Base-by-base conservation (phyloP, 306 rosid genomes). In the Sesbania bispinosa region DNA sequence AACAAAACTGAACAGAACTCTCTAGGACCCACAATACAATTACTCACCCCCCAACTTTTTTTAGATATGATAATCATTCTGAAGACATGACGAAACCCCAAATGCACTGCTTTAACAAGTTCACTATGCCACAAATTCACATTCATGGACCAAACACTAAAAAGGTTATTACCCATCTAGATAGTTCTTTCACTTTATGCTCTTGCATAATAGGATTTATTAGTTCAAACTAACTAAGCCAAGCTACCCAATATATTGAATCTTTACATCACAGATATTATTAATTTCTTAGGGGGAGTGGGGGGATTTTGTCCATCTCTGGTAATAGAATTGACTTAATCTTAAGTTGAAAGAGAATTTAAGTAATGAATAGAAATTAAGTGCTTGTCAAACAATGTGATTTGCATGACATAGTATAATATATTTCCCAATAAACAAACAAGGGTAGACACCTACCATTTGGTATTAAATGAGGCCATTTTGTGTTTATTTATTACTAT, bases 21-120 rank as follows among this genome's bases (percentile, higher is more conserved):
- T 60, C 41, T 36, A 59, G 61, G 81, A 59, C 77, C 77, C 71
- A 32, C 75, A 43, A 11, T n/a, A n/a, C 29, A 26, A 29, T 21
- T 43, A 58, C 38, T 10, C 4, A 11, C 13, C 45, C 47, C 52
- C 47, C 24, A 24, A 51, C 73, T 64, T 77, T 72, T 52, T 74
- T 10, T 19, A 15, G 46, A 46, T 47, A 4, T 38, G 77, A 20
- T 42, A 63, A 50, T 75, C 61, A 54, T 62, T 18, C 33, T 62
- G 26, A n/a, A 10, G 27, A 11, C 60, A 14, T 3, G 23, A 46
- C 61, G 46, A 51, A 63, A 73, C 61, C 62, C 15, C 30, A 23
- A 13, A 42, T 7, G 20, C 66, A 23, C 57, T 68, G 11, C 71
- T 46, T 69, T 74, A 10, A 8, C 46, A 26, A n/a, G 59, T 73